phyloP scores from a whole-genome alignment of 2,329 filamentous ascomycete genomes.

The Eutypa lata region DNA sequence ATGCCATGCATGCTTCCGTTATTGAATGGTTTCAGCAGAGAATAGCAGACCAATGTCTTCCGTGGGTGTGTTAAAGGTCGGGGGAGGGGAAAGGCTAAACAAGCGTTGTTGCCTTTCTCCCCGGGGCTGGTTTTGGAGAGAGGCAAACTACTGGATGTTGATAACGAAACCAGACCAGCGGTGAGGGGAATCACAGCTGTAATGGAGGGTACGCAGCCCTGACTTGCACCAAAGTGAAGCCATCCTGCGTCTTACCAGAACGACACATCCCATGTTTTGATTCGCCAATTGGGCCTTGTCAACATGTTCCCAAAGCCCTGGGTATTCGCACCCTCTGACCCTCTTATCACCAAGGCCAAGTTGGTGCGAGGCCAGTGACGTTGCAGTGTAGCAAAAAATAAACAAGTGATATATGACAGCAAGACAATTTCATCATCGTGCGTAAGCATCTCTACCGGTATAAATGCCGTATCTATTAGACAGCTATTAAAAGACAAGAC shows the following conservation, averaged over 20 bases:
- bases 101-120: background rate
- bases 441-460: background rate
- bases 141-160: background rate
- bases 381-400: too few species aligned
- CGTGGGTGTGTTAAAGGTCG: background rate
- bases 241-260: background rate
- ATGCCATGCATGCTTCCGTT: background rate
- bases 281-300: background rate
- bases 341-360: background rate
- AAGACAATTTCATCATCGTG: background rate
- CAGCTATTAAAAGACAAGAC: background rate
- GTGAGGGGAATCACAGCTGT: background rate
- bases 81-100: background rate
- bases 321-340: background rate
- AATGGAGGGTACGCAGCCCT: background rate
- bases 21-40: background rate
- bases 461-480: background rate
- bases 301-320: background rate
- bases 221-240: background rate
- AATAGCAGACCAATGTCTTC: background rate
- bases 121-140: background rate
- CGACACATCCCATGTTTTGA: background rate
- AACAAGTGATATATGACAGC: background rate
- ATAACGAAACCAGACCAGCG: background rate
- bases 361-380: background rate